Base-by-base conservation (phyloP, 1,284 basidiomycete species). In the Cutaneotrichosporon arboriforme region DNA sequence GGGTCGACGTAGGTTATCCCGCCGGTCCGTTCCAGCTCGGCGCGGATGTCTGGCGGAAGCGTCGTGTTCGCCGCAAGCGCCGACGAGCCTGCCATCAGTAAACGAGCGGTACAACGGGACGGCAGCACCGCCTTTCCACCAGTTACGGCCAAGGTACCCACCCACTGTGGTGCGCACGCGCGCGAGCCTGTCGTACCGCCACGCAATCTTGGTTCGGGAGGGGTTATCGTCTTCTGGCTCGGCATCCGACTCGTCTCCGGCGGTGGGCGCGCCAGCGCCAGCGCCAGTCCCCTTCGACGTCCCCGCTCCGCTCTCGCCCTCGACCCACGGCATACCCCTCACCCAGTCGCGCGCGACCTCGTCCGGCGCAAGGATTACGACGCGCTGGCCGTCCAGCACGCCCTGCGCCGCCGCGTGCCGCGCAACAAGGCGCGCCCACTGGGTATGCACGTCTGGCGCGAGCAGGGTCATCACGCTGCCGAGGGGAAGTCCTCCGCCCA, bases 121-220 rank as follows among this genome's bases (percentile, higher is more conserved):
- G n/a, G n/a, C n/a, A n/a, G n/a, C n/a, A n/a, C n/a, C n/a, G n/a
- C n/a, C n/a, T n/a, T n/a, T n/a, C n/a, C n/a, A n/a, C n/a, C n/a
- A n/a, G n/a, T n/a, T n/a, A n/a, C n/a, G n/a, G n/a, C n/a, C n/a
- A n/a, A n/a, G n/a, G n/a, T n/a, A 55, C 61, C 60, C 46, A 57
- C 65, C 57, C 23, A 94, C 84, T 1, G 88, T 91, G 1, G 91
- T 96, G 75, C 88, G 84, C 73, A 94, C 94, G 73, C 81, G 85
- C 75, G 86, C 88, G 87, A 96, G 87, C 57, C 84, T 80, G 65
- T 90, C 88, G 72, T 98, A 98, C 66, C 94, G 81, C 89, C 94
- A 98, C 36, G 94, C 94, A 65, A 97, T 96, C 76, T 87, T 80
- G 75, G 50, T 74, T 68, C 53, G 57, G 42, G 52, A 31, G 26